Evolutionary conservation across 805 yeast species (phyloP), one percentile per base, ranked within the genome.

Genomic region (Metschnikowia gelsemii): DNA sequence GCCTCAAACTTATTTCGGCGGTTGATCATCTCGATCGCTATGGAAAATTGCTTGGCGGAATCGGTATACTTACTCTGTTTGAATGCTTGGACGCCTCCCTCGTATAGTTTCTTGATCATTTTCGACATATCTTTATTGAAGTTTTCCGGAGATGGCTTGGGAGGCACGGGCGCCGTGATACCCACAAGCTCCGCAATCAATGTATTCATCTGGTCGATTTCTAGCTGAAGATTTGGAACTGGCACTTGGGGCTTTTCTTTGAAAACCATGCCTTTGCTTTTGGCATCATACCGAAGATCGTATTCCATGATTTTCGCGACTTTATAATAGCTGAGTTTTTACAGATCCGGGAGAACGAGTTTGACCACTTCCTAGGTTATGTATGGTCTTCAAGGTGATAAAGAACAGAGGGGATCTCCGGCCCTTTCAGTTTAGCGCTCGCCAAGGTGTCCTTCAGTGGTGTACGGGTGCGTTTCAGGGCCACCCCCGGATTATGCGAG

Each of bases 1-100:
- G 84, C 70, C 56, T 85, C 93, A 66, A 82, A 84, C 57, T 82
- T 81, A 30, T 82, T 76, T 61, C 93, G 73, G 52, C 83, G 80
- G 34, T 70, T 60, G 12, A 84, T 78, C 74, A 83, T 75, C 40
- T 83, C 87, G 25, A 85, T 68, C 3, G 87, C 91, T 30, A 83
- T 65, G 6, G 78, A 58, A 51, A 82, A 76, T 52, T 80, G 83
- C 54, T 80, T 81, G 28, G 75, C 73, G 1, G 88, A 82, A 9
- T 82, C 89, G 3, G 64, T 64, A 46, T 72, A 72, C 54, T 80
- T 78, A 20, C 70, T 72, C 19, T 68, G 66, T 51, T 78, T 76
- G 64, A 84, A 74, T 5, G 80, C 64, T 31, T 66, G 72, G 3
- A 80, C 73, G 2, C 87, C 89, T 13, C 80, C 68, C 40, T 78